These are phyloP conservation scores for Dactylellina parvicollis DNA, from an alignment of 2,329 filamentous ascomycete species.

Conservation along the genomic window DNA sequence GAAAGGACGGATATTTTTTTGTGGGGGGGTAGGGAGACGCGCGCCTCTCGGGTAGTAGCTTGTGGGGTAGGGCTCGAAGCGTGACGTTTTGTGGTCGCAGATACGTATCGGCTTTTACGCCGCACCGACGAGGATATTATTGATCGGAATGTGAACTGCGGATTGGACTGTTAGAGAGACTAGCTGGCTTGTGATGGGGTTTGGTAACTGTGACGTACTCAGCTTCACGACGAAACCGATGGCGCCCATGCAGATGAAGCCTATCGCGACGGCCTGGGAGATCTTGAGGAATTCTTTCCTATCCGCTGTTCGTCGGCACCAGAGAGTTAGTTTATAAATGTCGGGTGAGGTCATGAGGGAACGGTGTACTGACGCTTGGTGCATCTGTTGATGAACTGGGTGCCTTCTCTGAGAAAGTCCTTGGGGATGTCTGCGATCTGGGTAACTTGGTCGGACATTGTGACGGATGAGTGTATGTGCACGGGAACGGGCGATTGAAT, in stretches of 20 bases:
- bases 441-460: conserved; percentile 74
- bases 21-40: no score
- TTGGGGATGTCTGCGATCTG: conserved; percentile 75
- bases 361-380: conserved; percentile 67
- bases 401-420: conserved; percentile 72
- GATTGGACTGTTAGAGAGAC: background rate
- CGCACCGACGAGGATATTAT: conserved; percentile 65
- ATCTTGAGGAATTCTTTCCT: conserved; percentile 63
- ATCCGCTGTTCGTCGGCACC: conserved; percentile 58
- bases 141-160: conserved; percentile 66
- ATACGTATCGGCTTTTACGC: conserved; percentile 17
- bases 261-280: conserved; percentile 66
- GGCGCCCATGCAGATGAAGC: conserved; percentile 67
- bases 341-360: background rate
- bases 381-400: conserved; percentile 72
- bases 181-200: background rate
- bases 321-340: background rate
- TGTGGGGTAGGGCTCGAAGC: background rate
- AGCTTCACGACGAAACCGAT: conserved; percentile 68
- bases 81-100: background rate
- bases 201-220: conserved; percentile 59
- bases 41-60: background rate
- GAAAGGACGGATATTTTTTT: background rate
- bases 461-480: conserved; percentile 55
- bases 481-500: background rate